These are phyloP conservation scores for Hura crepitans DNA, from an alignment of 441 rosid genomes.

Conservation along the genomic window DNA sequence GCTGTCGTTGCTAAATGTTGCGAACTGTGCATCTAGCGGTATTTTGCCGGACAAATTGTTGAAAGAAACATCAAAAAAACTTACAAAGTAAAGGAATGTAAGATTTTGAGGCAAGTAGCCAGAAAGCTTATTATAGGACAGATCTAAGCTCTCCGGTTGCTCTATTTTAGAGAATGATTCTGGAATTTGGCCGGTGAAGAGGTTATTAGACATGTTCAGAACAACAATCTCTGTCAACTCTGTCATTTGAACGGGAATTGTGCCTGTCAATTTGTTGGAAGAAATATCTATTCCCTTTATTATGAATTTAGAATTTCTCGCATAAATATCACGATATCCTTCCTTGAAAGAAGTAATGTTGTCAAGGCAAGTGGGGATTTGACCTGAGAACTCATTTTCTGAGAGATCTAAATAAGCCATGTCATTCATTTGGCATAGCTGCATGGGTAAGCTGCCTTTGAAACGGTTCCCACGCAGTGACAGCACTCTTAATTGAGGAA, in stretches of 20 bases:
- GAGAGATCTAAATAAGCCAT: constrained; percentile 14
- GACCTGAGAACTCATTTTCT: constrained; percentile 12
- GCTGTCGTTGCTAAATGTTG: background rate
- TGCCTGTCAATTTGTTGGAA: constrained; percentile 7
- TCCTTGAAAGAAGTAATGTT: constrained; percentile 2
- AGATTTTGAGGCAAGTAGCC: background rate
- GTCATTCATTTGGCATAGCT: constrained; percentile 7
- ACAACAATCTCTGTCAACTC: fast-evolving
- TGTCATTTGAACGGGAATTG: background rate
- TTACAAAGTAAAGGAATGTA: background rate
- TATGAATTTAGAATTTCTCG: no score
- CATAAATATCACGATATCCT: no score
- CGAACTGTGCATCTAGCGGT: background rate
- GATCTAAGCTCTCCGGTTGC: background rate
- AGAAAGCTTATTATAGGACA: background rate
- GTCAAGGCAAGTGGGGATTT: constrained; percentile 15
- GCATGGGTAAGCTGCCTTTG: constrained; percentile 4
- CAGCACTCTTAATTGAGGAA: background rate
- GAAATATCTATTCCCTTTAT: background rate
- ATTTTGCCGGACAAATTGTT: constrained; percentile 5
- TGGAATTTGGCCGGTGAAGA: background rate
- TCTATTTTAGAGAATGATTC: background rate
- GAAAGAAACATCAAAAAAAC: background rate
- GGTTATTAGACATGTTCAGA: constrained; percentile 4
- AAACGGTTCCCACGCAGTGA: constrained; percentile 3